These are phyloP conservation scores for Botrytis sinoallii DNA, from an alignment of 2,329 filamentous ascomycete species.

Conservation along the genomic window DNA sequence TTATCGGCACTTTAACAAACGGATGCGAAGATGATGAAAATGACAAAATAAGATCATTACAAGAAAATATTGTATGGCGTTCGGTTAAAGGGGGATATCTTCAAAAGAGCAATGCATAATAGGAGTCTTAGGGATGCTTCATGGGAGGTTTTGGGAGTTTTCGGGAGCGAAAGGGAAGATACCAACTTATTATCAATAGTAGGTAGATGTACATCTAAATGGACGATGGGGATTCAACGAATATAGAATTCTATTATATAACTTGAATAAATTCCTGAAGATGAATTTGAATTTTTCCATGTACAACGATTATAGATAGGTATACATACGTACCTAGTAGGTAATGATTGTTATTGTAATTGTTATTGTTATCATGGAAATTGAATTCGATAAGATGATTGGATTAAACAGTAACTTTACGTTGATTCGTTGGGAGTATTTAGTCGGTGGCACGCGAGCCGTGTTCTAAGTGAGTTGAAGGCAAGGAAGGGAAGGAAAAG, in stretches of 20 bases:
- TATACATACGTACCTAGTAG: background rate
- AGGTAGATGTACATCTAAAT: background rate
- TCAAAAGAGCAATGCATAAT: conserved; percentile 7
- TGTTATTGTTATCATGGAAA: background rate
- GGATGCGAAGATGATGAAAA: conserved; percentile 19
- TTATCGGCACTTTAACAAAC: conserved; percentile 25
- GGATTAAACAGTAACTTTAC: background rate
- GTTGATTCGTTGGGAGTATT: background rate
- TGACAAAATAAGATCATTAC: background rate
- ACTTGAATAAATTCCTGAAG: background rate
- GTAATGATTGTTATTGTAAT: too few relatives aligned
- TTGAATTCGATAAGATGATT: background rate
- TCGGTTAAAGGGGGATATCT: background rate
- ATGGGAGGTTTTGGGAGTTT: conserved; percentile 2
- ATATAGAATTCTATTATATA: background rate
- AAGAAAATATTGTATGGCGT: background rate
- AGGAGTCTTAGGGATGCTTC: background rate
- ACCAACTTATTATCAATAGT: background rate
- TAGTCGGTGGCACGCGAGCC: background rate
- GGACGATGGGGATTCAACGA: too few relatives aligned
- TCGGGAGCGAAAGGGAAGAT: conserved; percentile 1
- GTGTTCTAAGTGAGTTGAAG: background rate
- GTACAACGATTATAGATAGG: background rate
- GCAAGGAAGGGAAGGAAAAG: background rate
- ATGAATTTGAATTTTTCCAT: background rate